Evolutionary conservation across 148 eudicot species (phyloP), one percentile per base, ranked within the genome.

Genomic region (Selenicereus undatus): DNA sequence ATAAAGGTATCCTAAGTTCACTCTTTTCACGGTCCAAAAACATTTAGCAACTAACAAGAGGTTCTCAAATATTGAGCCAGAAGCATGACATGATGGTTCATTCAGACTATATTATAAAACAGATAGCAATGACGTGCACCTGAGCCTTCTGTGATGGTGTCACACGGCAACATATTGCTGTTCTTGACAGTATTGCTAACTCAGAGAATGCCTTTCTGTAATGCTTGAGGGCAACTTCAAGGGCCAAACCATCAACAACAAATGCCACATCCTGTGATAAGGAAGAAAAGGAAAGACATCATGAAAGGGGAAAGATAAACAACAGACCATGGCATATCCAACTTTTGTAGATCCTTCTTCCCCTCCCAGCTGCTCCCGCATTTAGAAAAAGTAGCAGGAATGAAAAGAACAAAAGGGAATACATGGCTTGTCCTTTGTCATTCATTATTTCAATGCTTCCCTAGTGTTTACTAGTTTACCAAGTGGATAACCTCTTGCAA

Each of bases 71-170:
- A n/a, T n/a, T 26, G 74, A 73, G 36, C 66, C 14, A 43, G 45
- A 69, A 71, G n/a, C 12, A 26, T 32, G 50, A 72, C n/a, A 50
- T 26, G 11, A 48, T 20, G 12, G 35, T 56, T 77, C 48, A 30
- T 56, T 71, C 60, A 80, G 65, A 77, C 48, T 26, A 51, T 56
- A 76, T 35, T 14, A 65, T 73, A 66, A 43, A 80, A 27, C 29
- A 29, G 42, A 81, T 76, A 29, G 77, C 60, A 66, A 74, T 20
- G 72, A 81, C 26, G 79, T 54, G 74, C 72, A 94, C 99, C 99
- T 97, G 99, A 13, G 99, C 99, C 82, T 97, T 97, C 86, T 97
- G 99, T 20, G 99, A 94, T 82, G 99, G 99, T 64, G 99, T 97
- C 73, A 91, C 97, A 71, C 99, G 99, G 82, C 99, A 97, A 82